Percentiles rank a stretch among this genome's conserved stretches.
Conservation (phyloP, 768 basidiomycete genomes). For the Tulasnella sp. region DNA sequence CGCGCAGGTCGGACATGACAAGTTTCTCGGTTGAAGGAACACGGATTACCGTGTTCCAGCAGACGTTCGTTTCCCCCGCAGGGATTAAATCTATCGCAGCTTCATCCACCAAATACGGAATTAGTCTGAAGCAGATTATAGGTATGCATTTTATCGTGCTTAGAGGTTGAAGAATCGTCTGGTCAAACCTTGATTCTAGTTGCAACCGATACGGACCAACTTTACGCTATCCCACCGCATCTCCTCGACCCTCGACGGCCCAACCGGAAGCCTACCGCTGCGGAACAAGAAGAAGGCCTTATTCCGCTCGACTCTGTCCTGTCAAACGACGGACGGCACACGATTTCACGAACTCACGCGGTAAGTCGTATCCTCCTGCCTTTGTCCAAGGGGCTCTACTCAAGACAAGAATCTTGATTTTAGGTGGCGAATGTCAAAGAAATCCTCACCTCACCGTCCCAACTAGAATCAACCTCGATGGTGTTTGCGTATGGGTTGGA, state of each 20-base stretch:
- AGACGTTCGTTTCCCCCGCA: constrained; percentile 56
- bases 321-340: constrained; percentile 48
- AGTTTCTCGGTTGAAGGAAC: constrained; percentile 43
- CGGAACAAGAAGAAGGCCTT: constrained; percentile 77
- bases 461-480: constrained; percentile 84
- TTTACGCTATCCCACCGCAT: constrained; percentile 60
- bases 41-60: constrained; percentile 47
- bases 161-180: background rate
- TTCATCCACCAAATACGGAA: constrained; percentile 80
- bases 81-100: constrained; percentile 56
- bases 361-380: constrained; percentile 26
- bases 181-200: constrained; percentile 34
- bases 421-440: constrained; percentile 40
- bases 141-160: constrained; percentile 40
- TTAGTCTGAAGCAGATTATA: constrained; percentile 74
- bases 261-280: constrained; percentile 53
- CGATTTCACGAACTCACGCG: constrained; percentile 45
- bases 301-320: constrained; percentile 74
- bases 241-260: constrained; percentile 78
- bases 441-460: constrained; percentile 67
- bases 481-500: constrained; percentile 81
- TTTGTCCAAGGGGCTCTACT: background rate
- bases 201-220: constrained; percentile 58
- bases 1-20: constrained; percentile 39
- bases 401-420: background rate